Conservation (phyloP, 495 filamentous ascomycete genomes). For the Hyaloscypha hepaticicola region DNA sequence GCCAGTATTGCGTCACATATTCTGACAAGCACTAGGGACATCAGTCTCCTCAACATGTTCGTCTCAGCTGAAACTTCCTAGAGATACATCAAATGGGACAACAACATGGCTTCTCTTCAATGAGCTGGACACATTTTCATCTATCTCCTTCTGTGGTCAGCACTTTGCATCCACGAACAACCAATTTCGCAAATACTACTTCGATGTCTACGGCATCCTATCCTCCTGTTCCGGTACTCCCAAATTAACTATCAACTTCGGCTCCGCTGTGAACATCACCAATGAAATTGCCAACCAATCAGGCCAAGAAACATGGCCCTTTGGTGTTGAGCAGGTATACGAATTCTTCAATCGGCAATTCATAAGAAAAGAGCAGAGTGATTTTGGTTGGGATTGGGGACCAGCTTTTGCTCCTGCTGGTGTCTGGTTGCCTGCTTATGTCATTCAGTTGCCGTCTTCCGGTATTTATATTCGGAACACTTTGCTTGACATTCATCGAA, state of each 20-base stretch:
- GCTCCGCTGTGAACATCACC: constrained; percentile 51
- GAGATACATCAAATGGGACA: constrained; percentile 22
- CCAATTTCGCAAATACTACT: constrained; percentile 71
- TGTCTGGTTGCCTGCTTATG: constrained; percentile 65
- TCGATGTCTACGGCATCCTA: constrained; percentile 57
- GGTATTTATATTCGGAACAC: constrained; percentile 56
- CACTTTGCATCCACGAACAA: constrained; percentile 65
- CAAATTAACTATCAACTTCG: constrained; percentile 52
- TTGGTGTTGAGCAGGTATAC: constrained; percentile 44
- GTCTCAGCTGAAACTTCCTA: constrained; percentile 8
- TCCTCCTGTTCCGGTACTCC: constrained; percentile 43
- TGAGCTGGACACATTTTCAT: constrained; percentile 69
- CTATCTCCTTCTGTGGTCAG: constrained; percentile 59
- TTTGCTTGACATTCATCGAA: constrained; percentile 48
- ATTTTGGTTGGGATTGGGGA: constrained; percentile 87
- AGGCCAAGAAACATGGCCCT: constrained; percentile 53
- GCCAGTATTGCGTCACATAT: too few species aligned
- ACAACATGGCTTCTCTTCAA: constrained; percentile 61
- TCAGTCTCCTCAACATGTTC: too few species aligned
- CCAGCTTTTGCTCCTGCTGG: constrained; percentile 70
- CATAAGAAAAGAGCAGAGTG: constrained; percentile 67
- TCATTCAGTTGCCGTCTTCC: constrained; percentile 51
- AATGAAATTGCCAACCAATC: constrained; percentile 56
- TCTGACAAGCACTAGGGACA: too few species aligned
- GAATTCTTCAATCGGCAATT: constrained; percentile 57